These are phyloP conservation scores for Pseudogymnoascus sp. DNA, from an alignment of 2,329 filamentous ascomycete species.

Conservation along the genomic window DNA sequence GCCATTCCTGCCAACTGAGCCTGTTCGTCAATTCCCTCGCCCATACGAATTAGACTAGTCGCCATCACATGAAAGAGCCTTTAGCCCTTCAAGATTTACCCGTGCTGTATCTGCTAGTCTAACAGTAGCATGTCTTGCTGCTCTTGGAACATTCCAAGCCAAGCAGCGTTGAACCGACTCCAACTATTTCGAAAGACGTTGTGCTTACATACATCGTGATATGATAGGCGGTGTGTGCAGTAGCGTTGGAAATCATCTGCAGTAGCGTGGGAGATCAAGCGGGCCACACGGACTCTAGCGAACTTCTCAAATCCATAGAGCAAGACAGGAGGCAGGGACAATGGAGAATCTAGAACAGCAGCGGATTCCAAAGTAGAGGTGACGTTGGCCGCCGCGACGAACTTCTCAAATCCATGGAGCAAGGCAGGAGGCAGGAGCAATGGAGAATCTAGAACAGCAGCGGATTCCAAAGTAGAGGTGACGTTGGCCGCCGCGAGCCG, in stretches of 20 bases:
- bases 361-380: background rate
- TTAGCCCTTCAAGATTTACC: background rate
- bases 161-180: background rate
- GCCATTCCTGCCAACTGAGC: background rate
- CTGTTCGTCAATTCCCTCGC: background rate
- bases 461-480: background rate
- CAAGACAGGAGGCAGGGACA: background rate
- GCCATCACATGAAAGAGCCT: background rate
- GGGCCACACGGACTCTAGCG: background rate
- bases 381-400: background rate
- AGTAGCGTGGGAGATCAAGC: background rate
- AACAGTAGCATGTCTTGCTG: background rate
- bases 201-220: background rate
- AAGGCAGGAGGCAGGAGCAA: background rate
- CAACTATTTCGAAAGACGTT: background rate
- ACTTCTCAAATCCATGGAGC: background rate
- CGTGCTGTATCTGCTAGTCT: too few relatives aligned
- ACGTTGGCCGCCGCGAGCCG: background rate
- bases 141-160: background rate
- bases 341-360: background rate
- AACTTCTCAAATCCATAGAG: background rate
- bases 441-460: background rate
- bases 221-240: background rate
- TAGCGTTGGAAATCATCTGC: background rate
- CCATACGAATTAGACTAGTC: background rate